Evolutionary conservation across 2,329 filamentous ascomycete genomes (phyloP), one percentile per base, ranked within the genome.

Genomic region (Epichloe sylvatica): DNA sequence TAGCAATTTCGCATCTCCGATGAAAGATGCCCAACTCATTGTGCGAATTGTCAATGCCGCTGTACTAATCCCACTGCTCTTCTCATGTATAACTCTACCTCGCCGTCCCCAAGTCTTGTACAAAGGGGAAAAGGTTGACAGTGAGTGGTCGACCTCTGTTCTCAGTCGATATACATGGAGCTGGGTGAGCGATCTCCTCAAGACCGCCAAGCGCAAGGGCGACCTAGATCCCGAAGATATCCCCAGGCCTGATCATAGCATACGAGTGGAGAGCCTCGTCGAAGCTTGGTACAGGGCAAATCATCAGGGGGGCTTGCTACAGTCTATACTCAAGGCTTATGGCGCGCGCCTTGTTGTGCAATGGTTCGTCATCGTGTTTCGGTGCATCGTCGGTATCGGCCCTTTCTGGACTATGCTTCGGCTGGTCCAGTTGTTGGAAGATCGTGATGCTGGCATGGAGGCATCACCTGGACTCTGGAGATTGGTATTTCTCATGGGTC

Each of bases 381-480:
- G 73, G 19, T 75, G 77, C 8, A 56, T 82, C 33, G 57, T 84
- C n/a, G 79, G 78, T 49, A 81, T 89, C 51, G 75, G 78, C 0
- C 86, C 86, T 0, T 86, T 87, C 58, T 78, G 82, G 62, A 76
- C 81, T 30, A 78, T 86, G 54, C 71, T 82, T 51, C 75, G 77
- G 44, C 74, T 91, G 12, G 72, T 91, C 19, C 71, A 71, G 35
- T 71, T 77, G 2, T 70, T 91, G 8, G 84, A 91, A 62, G 62
- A 60, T 13, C 71, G 76, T 12, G 63, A 67, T 4, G 59, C 60
- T 1, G 74, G 72, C 1, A 63, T 71, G 17, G 59, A 67, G 17
- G 67, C 77, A 9, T 68, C 72, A 2, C 58, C 72, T 1, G 71
- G 77, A 36, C 75, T 81, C 0, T 86, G 82, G 80, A 62, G 77